These are phyloP conservation scores for Rubus idaeus DNA, from an alignment of 306 rosid species.

Conservation along the genomic window DNA sequence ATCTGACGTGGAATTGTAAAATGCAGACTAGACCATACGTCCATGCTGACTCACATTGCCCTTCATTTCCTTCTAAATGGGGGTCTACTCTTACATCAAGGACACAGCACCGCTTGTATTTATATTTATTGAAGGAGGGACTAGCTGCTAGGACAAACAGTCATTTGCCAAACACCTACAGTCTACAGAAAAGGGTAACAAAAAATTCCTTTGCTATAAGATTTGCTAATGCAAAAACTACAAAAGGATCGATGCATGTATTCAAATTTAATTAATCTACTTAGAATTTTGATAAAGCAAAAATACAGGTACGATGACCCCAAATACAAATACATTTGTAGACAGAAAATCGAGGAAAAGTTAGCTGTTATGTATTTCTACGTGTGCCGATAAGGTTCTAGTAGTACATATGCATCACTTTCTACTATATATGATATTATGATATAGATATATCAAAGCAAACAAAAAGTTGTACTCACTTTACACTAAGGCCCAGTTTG, in stretches of 20 bases:
- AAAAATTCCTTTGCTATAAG: background rate
- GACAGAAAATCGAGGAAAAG: background rate
- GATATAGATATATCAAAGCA: background rate
- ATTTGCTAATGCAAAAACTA: background rate
- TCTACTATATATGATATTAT: too few species aligned
- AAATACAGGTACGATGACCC: too few species aligned
- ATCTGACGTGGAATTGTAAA: conserved; percentile 57
- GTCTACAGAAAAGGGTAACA: background rate
- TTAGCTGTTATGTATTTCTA: too few species aligned
- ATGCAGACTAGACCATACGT: conserved; percentile 30
- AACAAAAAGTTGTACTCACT: background rate
- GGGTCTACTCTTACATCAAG: background rate
- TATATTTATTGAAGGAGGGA: background rate
- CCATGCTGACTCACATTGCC: conserved; percentile 43
- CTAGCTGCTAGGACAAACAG: background rate
- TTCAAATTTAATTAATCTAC: background rate
- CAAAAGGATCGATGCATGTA: background rate
- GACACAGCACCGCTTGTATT: background rate
- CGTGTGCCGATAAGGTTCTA: too few species aligned
- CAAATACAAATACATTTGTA: background rate
- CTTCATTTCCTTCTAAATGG: conserved; percentile 22
- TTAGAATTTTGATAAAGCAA: background rate
- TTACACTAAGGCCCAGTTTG: too few species aligned
- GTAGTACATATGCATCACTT: too few species aligned
- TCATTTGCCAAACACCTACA: background rate